Conservation (phyloP, 805 yeast genomes). For the Metschnikowia lunata region DNA sequence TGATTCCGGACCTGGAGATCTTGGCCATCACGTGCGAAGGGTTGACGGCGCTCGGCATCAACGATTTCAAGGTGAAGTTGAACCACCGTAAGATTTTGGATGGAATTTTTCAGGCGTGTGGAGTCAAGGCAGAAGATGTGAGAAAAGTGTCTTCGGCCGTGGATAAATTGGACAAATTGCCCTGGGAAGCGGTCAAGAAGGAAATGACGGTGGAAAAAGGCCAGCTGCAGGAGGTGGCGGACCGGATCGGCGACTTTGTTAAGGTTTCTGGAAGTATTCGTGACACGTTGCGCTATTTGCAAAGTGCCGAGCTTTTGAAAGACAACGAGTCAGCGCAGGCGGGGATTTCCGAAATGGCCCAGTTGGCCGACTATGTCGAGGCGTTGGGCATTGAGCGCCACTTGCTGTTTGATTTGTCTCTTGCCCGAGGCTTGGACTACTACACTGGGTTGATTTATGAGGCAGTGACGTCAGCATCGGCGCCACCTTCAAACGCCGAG, state of each 20-base stretch:
- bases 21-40: slow-evolving; percentile 82
- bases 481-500: slow-evolving; percentile 83
- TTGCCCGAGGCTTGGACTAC: slow-evolving; percentile 96
- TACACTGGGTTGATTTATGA: slow-evolving; percentile 97
- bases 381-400: slow-evolving; percentile 70
- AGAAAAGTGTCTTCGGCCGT: slow-evolving; percentile 93
- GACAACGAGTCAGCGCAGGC: slow-evolving; percentile 67
- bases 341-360: slow-evolving; percentile 78
- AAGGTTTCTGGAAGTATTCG: slow-evolving; percentile 70
- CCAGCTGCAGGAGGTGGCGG: slow-evolving; percentile 89
- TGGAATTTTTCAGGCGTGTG: slow-evolving; percentile 93
- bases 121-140: slow-evolving; percentile 90
- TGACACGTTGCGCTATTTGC: slow-evolving; percentile 54
- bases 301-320: slow-evolving; percentile 53
- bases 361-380: slow-evolving; percentile 70
- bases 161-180: slow-evolving; percentile 90
- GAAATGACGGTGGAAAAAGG: slow-evolving; percentile 92
- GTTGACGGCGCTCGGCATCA: slow-evolving; percentile 74
- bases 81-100: slow-evolving; percentile 95
- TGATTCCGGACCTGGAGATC: slow-evolving; percentile 96
- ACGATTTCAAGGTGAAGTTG: slow-evolving; percentile 84
- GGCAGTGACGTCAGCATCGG: slow-evolving; percentile 91
- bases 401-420: slow-evolving; percentile 84
- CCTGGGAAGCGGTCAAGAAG: slow-evolving; percentile 91
- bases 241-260: slow-evolving; percentile 87